Percentiles rank a stretch among this genome's conserved stretches.
phyloP scores from a whole-genome alignment of 1,284 basidiomycete genomes.

The Sanghuangporus sanghuang region DNA sequence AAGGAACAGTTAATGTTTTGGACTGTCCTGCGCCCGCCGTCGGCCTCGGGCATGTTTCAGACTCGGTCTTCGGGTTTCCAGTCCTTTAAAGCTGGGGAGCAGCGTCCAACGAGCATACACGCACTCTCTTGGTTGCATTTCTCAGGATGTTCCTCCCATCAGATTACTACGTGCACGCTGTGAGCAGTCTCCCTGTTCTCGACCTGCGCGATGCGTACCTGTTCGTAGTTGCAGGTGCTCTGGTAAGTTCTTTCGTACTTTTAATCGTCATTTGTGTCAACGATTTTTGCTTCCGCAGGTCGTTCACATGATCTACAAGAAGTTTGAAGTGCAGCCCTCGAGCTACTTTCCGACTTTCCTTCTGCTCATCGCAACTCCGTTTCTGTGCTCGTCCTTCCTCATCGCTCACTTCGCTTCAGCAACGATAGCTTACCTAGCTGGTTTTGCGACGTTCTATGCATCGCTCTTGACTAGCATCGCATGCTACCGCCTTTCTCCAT shows the following conservation, averaged over 20 bases:
- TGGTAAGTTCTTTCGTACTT: conserved; percentile 1
- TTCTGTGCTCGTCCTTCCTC: conserved; percentile 8
- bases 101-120: background rate
- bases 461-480: conserved; percentile 11
- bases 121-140: background rate
- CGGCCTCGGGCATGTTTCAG: background rate
- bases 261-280: background rate
- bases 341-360: conserved; percentile 6
- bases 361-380: conserved; percentile 5
- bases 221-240: conserved; percentile 4
- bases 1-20: background rate
- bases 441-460: conserved; percentile 8
- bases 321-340: conserved; percentile 13
- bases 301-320: conserved; percentile 10
- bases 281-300: background rate
- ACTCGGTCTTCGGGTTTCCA: background rate
- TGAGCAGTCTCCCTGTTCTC: background rate
- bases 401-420: background rate
- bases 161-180: background rate
- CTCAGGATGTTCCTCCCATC: conserved; percentile 3
- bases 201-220: conserved; percentile 13
- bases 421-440: background rate
- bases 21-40: background rate
- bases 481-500: conserved; percentile 23
- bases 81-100: background rate